Evolutionary conservation across 208 protist genomes (phyloP).

Genomic region (Crithidia brevicula): DNA sequence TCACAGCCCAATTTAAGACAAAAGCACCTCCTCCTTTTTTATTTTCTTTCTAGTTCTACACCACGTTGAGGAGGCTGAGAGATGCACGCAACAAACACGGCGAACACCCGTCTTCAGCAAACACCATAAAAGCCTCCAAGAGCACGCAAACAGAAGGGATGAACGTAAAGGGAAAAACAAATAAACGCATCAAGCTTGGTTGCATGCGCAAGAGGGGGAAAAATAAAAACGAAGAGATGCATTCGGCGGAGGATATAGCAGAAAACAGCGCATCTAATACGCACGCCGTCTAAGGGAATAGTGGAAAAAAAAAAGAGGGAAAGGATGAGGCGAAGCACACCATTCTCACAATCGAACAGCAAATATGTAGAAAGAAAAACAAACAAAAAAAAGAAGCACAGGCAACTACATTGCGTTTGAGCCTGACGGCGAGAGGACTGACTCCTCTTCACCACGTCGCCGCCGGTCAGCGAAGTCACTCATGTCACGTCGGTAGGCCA

Average conservation of each 20-base stretch:
- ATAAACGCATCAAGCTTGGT: too few relatives aligned
- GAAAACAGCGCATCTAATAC: neutral
- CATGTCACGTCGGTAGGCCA: constrained; percentile 19
- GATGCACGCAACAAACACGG: too few relatives aligned
- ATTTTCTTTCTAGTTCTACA: too few relatives aligned
- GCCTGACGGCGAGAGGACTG: neutral
- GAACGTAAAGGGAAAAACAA: neutral
- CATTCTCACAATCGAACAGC: neutral
- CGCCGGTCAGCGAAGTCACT: neutral
- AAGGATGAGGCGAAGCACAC: neutral
- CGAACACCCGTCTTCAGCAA: too few relatives aligned
- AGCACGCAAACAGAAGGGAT: too few relatives aligned
- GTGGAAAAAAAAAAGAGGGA: neutral
- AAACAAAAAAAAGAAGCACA: constrained; percentile 7
- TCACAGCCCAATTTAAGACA: too few relatives aligned
- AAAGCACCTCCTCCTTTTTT: too few relatives aligned
- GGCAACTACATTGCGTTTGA: constrained; percentile 3
- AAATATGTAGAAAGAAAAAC: constrained; percentile 9
- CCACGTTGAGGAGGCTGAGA: too few relatives aligned
- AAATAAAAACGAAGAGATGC: neutral
- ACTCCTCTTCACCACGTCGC: neutral
- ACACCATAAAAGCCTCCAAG: too few relatives aligned
- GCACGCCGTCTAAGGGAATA: neutral
- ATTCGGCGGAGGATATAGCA: neutral
- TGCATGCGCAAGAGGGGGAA: neutral